phyloP scores from a whole-genome alignment of 495 filamentous ascomycete genomes.

The Trichoderma gamsii region DNA sequence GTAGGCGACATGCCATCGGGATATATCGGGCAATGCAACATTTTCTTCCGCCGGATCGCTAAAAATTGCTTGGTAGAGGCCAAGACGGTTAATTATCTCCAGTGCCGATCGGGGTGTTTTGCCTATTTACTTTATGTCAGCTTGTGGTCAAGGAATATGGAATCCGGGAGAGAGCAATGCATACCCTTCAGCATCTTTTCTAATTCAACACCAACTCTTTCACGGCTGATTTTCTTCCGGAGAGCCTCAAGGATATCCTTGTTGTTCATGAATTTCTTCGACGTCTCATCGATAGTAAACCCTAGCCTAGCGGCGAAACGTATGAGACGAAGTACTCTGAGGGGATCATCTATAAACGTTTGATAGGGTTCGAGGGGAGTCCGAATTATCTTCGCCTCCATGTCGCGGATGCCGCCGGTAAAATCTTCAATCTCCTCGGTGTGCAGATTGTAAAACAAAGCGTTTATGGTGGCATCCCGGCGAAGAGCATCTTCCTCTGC shows the following conservation, averaged over 20 bases:
- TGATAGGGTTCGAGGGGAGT: constrained; percentile 85
- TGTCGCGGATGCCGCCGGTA: constrained; percentile 70
- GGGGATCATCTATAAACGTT: constrained; percentile 91
- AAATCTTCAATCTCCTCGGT: constrained; percentile 75
- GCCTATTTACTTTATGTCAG: constrained; percentile 36
- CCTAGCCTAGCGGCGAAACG: constrained; percentile 81
- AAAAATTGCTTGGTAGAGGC: constrained; percentile 77
- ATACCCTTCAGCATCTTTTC: constrained; percentile 84
- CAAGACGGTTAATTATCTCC: constrained; percentile 64
- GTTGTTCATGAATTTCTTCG: constrained; percentile 69
- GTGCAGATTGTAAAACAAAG: constrained; percentile 91
- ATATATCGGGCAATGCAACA: constrained; percentile 32
- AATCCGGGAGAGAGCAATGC: not conserved
- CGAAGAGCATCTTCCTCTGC: constrained; percentile 83
- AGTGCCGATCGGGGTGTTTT: constrained; percentile 64
- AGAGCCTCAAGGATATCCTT: constrained; percentile 65
- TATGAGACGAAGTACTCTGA: constrained; percentile 82
- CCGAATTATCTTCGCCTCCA: constrained; percentile 64
- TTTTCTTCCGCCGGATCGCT: constrained; percentile 49
- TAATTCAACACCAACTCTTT: constrained; percentile 75
- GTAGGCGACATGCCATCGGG: constrained; percentile 46
- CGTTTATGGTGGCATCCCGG: constrained; percentile 90
- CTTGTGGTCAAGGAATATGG: not conserved
- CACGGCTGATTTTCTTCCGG: constrained; percentile 84
- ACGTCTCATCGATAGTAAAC: constrained; percentile 65